Percentiles rank a stretch among this genome's conserved stretches.
These are phyloP conservation scores for Ceratobasidium sp. DNA, from an alignment of 1,284 basidiomycete species.

Conservation along the genomic window DNA sequence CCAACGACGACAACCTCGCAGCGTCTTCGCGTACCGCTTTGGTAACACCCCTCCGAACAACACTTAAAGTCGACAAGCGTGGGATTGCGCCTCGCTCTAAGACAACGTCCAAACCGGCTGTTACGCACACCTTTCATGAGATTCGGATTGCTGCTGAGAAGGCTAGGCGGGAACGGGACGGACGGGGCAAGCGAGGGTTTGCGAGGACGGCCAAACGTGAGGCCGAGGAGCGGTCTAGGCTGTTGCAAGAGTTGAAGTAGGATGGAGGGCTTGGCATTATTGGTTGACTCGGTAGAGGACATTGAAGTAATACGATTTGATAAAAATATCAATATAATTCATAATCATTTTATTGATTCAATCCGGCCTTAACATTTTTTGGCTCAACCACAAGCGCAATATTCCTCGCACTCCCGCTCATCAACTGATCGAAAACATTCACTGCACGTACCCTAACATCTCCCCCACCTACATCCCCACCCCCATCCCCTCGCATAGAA, in stretches of 20 bases:
- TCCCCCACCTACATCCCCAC: background rate
- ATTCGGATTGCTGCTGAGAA: slow-evolving; percentile 32
- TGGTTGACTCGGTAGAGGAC: background rate
- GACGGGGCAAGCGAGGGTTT: slow-evolving; percentile 41
- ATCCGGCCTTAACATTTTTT: background rate
- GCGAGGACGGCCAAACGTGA: slow-evolving; percentile 43
- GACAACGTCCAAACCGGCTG: slow-evolving; percentile 8
- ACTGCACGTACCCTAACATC: slow-evolving; percentile 38
- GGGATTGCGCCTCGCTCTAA: slow-evolving; percentile 43
- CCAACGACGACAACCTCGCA: slow-evolving; percentile 9
- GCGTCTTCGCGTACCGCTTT: slow-evolving; percentile 38
- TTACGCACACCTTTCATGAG: slow-evolving; percentile 41
- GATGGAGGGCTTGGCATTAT: background rate
- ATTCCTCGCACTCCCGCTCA: slow-evolving; percentile 49
- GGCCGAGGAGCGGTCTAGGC: slow-evolving; percentile 19
- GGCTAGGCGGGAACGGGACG: slow-evolving; percentile 38
- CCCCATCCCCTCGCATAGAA: background rate
- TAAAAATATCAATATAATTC: background rate
- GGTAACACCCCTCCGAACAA: slow-evolving; percentile 44
- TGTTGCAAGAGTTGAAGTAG: slow-evolving; percentile 40
- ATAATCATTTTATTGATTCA: slow-evolving; percentile 10
- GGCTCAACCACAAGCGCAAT: slow-evolving; percentile 47
- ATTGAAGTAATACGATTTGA: background rate
- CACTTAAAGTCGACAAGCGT: slow-evolving; percentile 41
- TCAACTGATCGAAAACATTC: slow-evolving; percentile 49